These are phyloP conservation scores for Podila epigama DNA, from an alignment of 192 early-diverging fungal species.

Conservation along the genomic window DNA sequence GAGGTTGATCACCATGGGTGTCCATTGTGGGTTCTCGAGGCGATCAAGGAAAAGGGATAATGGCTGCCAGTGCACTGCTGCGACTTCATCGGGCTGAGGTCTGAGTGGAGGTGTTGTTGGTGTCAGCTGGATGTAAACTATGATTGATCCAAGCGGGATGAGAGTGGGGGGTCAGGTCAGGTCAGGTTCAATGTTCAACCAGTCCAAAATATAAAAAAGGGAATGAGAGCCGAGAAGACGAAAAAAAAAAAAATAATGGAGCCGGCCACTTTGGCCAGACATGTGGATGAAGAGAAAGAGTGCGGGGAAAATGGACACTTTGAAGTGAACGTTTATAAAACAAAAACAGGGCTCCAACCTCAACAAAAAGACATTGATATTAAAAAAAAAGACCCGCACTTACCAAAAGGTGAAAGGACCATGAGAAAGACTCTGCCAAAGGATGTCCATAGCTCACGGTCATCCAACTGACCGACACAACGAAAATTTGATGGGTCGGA, in stretches of 20 bases:
- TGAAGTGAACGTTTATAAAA: slow-evolving; percentile 4
- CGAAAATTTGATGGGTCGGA: slow-evolving; percentile 43
- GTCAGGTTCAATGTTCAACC: no score
- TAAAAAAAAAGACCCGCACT: no score
- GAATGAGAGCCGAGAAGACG: no score
- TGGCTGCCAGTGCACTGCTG: slow-evolving; percentile 52
- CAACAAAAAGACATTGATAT: not conserved
- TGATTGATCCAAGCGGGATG: no score
- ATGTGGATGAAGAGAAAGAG: no score
- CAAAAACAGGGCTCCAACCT: not conserved
- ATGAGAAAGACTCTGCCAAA: slow-evolving; percentile 54
- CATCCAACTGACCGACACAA: slow-evolving; percentile 49
- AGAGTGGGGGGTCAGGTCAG: no score
- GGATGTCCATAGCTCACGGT: slow-evolving; percentile 54
- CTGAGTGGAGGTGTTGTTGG: slow-evolving; percentile 43
- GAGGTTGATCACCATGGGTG: slow-evolving; percentile 51
- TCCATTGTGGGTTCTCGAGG: slow-evolving; percentile 40
- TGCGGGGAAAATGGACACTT: not conserved
- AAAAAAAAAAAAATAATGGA: no score
- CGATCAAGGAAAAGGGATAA: slow-evolving; percentile 49
- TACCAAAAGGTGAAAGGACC: slow-evolving; percentile 56
- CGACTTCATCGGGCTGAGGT: slow-evolving; percentile 51
- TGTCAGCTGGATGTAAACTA: slow-evolving; percentile 54
- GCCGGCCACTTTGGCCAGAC: no score
- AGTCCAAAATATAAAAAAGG: no score